These are phyloP conservation scores for Cladosporium halotolerans DNA, from an alignment of 2,329 filamentous ascomycete genomes.

Conservation along the genomic window DNA sequence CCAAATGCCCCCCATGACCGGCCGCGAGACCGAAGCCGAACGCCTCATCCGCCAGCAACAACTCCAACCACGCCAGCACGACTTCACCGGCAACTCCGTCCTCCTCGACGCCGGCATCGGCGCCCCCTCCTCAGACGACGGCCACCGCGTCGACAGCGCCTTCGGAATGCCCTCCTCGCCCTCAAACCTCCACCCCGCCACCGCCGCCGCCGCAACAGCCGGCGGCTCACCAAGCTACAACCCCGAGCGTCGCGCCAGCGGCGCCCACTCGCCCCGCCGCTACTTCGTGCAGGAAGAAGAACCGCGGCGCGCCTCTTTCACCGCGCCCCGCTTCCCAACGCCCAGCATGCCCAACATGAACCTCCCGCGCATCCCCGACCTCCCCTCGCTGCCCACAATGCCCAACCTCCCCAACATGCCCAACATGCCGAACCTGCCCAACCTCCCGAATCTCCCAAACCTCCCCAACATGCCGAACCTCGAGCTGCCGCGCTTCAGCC, in stretches of 20 bases:
- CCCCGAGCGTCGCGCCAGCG: slow-evolving; percentile 15
- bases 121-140: slow-evolving; percentile 13
- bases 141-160: slow-evolving; percentile 15
- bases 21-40: slow-evolving; percentile 29
- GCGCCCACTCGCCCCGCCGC: slow-evolving; percentile 25
- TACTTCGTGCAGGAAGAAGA: slow-evolving; percentile 29
- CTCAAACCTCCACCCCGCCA: slow-evolving; percentile 11
- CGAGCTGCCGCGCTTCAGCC: slow-evolving; percentile 36
- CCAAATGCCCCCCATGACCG: slow-evolving; percentile 40
- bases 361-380: slow-evolving; percentile 24
- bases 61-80: slow-evolving; percentile 26
- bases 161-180: slow-evolving; percentile 18
- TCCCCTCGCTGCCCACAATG: slow-evolving; percentile 18
- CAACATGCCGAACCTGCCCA: slow-evolving; percentile 22
- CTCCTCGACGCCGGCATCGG: slow-evolving; percentile 28
- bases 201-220: slow-evolving; percentile 15
- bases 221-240: slow-evolving; percentile 15
- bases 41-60: slow-evolving; percentile 25
- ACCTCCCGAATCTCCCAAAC: slow-evolving; percentile 24
- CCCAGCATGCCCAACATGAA: slow-evolving; percentile 25
- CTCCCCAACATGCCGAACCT: slow-evolving; percentile 12
- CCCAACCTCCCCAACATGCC: slow-evolving; percentile 11
- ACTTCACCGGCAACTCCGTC: slow-evolving; percentile 31
- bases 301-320: slow-evolving; percentile 18
- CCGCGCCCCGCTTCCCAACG: slow-evolving; percentile 22